These are phyloP conservation scores for Fraxinus baroniana DNA, from an alignment of 305 asterid species.

Conservation along the genomic window DNA sequence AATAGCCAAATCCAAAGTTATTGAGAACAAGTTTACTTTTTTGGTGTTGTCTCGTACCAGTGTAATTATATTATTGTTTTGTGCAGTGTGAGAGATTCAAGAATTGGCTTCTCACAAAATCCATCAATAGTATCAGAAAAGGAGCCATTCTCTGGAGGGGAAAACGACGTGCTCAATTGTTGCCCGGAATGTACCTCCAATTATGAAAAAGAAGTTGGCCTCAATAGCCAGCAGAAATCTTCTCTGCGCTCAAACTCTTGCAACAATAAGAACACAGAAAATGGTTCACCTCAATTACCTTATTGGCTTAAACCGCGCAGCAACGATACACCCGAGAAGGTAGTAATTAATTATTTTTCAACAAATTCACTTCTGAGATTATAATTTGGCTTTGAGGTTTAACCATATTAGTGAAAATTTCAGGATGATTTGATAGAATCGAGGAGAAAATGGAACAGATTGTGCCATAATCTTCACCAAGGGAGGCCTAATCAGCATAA, in stretches of 20 bases:
- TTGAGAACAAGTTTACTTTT: not conserved
- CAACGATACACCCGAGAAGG: constrained; percentile 46
- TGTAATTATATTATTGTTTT: not conserved
- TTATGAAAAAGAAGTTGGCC: constrained; percentile 58
- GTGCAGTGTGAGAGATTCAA: constrained; percentile 57
- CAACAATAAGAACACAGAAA: constrained; percentile 31
- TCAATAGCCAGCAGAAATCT: constrained; percentile 35
- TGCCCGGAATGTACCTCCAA: constrained; percentile 65
- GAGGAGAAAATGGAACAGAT: constrained; percentile 68
- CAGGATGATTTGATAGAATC: constrained; percentile 58
- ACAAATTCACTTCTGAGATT: not conserved
- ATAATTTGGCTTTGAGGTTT: not conserved
- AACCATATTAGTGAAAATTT: not conserved
- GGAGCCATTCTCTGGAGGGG: constrained; percentile 40
- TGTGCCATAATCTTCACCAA: constrained; percentile 59
- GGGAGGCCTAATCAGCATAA: constrained; percentile 36
- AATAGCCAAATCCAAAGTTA: not conserved
- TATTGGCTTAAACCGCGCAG: constrained; percentile 60
- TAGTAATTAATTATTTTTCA: constrained; percentile 18
- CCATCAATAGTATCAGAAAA: constrained; percentile 42
- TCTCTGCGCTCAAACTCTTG: constrained; percentile 14
- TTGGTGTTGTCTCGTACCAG: not conserved
- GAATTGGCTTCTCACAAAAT: constrained; percentile 32
- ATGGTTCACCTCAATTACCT: constrained; percentile 50
- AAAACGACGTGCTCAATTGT: constrained; percentile 48